A percentile compares a stretch with the other conserved stretches of the same genome.
Conservation (phyloP, 805 yeast genomes). For the Saccharomyces mikatae region DNA sequence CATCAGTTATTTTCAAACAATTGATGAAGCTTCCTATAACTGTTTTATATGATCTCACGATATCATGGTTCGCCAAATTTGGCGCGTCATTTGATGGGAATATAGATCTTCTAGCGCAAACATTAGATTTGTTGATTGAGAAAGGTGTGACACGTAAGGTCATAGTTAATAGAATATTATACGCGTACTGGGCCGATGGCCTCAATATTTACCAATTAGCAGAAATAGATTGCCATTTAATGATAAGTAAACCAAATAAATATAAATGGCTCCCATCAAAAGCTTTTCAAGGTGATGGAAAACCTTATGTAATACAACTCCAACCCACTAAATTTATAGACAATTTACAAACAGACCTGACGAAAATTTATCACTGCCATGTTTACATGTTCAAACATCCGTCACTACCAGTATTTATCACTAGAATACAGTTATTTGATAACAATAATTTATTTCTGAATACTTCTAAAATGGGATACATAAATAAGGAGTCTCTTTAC, state of each 20-base stretch:
- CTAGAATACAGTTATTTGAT: slow-evolving; percentile 66
- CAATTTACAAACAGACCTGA: slow-evolving; percentile 39
- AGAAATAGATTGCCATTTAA: slow-evolving; percentile 57
- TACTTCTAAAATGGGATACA: slow-evolving; percentile 5
- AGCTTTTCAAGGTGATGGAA: slow-evolving; percentile 19
- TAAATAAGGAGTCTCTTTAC: slow-evolving; percentile 10
- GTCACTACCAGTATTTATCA: slow-evolving; percentile 46
- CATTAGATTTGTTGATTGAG: slow-evolving; percentile 8
- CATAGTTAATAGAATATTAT: slow-evolving; percentile 10
- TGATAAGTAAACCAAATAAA: slow-evolving; percentile 48
- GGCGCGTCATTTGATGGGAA: slow-evolving; percentile 5
- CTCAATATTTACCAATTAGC: slow-evolving; percentile 46
- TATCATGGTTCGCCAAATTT: slow-evolving; percentile 18
- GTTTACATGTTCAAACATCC: slow-evolving; percentile 63
- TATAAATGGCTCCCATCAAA: slow-evolving; percentile 33
- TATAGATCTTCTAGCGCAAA: not conserved
- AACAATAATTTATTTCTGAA: slow-evolving; percentile 18
- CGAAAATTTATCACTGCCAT: slow-evolving; percentile 50
- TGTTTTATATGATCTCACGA: slow-evolving; percentile 13
- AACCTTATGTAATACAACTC: slow-evolving; percentile 27
- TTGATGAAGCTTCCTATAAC: slow-evolving; percentile 16
- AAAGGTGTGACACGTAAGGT: slow-evolving; percentile 10
- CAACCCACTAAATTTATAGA: slow-evolving; percentile 47
- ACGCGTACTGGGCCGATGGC: slow-evolving; percentile 22
- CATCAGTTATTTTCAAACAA: slow-evolving; percentile 10